Base-by-base conservation (phyloP, 371 early-diverging fungal genomes). In the Actinomucor elegans region DNA sequence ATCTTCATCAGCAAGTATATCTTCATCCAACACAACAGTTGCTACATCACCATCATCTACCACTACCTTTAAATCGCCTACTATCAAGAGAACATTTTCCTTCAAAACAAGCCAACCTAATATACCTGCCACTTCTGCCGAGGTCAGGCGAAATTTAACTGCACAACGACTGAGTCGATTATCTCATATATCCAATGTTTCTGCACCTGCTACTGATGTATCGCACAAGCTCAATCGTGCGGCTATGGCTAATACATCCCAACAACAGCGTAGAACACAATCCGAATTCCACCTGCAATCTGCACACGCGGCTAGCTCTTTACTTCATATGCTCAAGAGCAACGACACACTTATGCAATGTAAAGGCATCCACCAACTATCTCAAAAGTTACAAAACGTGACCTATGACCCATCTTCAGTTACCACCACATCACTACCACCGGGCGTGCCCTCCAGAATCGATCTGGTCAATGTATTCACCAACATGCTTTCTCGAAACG, bases 241-340 rank as follows among this genome's bases (percentile, higher is more conserved):
- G 0, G 15, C 47, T 7, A 32, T 32, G 9, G 33, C 27, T 33
- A 31, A 40, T 4, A 32, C 23, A 2, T 5, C 20, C 4, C 20
- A 21, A 6, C 26, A 18, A 15, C 17, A 23, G 7, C 12, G 52
- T 41, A 37, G 45, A 4, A 47, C 53, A 11, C 46, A 55, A 12
- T 55, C 55, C 17, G 55, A 47, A 11, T 55, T 47, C 21, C 55
- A 55, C 20, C 40, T 47, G 9, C 46, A 32, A 33, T 38, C 48
- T n/a, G 18, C 52, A 5, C 20, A 49, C 7, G 56, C 56, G 18
- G 18, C 33, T 9, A 40, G 41, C 6, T 23, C 62, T 8, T 18
- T 59, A 15, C 47, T 62, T 9, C 51, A 54, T 2, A 61, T 57
- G 59, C 34, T 70, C 0, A 51, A 48, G n/a, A 61, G 61, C 18